Percentiles rank a stretch among this genome's conserved stretches.
Conservation (phyloP, 306 rosid species). For the Citrullus amarus region DNA sequence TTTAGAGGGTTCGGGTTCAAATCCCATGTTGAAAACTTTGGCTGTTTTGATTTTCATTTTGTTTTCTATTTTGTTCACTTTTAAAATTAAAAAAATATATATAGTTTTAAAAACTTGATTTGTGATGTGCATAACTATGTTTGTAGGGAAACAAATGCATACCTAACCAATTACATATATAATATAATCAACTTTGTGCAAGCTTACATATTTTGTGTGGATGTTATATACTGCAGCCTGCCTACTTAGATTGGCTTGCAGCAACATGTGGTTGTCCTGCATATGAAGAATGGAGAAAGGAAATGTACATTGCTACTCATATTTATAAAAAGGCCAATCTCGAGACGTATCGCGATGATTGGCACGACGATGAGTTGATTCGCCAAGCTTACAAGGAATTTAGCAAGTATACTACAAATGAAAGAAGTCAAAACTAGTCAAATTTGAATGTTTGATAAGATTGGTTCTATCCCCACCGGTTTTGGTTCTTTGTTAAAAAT, state of each 20-base stretch:
- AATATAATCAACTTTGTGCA: neutral
- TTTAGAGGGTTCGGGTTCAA: neutral
- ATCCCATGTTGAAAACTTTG: neutral
- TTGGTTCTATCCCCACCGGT: neutral
- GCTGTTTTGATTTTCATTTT: neutral
- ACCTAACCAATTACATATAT: neutral
- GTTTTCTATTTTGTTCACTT: too few relatives aligned
- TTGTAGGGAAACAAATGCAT: neutral
- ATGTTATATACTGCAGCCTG: constrained; percentile 36
- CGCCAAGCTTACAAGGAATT: constrained; percentile 42
- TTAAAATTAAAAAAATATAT: too few relatives aligned
- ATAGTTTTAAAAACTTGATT: too few relatives aligned
- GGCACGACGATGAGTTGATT: constrained; percentile 38
- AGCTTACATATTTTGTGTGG: neutral
- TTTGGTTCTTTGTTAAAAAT: too few relatives aligned
- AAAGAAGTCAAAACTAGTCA: neutral
- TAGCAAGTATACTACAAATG: neutral
- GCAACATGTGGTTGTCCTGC: constrained; percentile 33
- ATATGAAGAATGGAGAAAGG: constrained; percentile 54
- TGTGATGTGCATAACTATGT: too few relatives aligned
- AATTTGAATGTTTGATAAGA: neutral
- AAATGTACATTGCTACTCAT: constrained; percentile 31
- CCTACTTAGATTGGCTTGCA: constrained; percentile 60
- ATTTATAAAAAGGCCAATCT: constrained; percentile 25
- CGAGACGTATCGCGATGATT: constrained; percentile 51